Evolutionary conservation across 1,139 yeast species (phyloP).

Genomic region (Waltiozyma solani): DNA sequence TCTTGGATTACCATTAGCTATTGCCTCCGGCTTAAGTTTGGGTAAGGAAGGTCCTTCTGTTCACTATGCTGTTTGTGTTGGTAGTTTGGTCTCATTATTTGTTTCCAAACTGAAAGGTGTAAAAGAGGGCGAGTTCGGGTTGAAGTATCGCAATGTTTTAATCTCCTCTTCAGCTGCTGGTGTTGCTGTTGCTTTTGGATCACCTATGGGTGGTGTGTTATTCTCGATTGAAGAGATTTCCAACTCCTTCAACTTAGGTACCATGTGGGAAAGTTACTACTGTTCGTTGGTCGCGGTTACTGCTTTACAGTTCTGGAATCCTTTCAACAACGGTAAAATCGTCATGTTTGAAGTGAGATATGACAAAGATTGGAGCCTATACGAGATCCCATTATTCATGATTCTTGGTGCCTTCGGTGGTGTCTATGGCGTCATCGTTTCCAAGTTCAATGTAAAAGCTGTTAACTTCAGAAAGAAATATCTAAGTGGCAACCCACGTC

Average conservation of each 20-base stretch:
- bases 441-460: constrained; percentile 66
- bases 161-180: constrained; percentile 64
- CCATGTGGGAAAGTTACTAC: constrained; percentile 87
- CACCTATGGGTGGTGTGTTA: constrained; percentile 60
- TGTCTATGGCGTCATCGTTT: constrained; percentile 73
- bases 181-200: constrained; percentile 62
- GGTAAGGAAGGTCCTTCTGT: constrained; percentile 74
- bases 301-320: constrained; percentile 65
- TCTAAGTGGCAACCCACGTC: constrained; percentile 42
- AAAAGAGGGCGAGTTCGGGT: constrained; percentile 29
- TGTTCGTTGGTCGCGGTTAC: constrained; percentile 86
- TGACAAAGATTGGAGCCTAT: constrained; percentile 77
- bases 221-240: constrained; percentile 55
- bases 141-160: constrained; percentile 36
- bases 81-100: constrained; percentile 30
- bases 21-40: constrained; percentile 55
- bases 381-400: constrained; percentile 75
- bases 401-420: constrained; percentile 89
- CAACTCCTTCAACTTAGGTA: constrained; percentile 52
- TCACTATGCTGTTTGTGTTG: constrained; percentile 60
- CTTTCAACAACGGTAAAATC: constrained; percentile 90
- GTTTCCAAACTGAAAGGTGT: constrained; percentile 31
- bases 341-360: constrained; percentile 86
- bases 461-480: constrained; percentile 72
- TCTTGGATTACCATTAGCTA: constrained; percentile 67